A percentile compares a stretch with the other conserved stretches of the same genome.
phyloP scores from a whole-genome alignment of 768 basidiomycete genomes.

The Leucocoprinus birnbaumii region DNA sequence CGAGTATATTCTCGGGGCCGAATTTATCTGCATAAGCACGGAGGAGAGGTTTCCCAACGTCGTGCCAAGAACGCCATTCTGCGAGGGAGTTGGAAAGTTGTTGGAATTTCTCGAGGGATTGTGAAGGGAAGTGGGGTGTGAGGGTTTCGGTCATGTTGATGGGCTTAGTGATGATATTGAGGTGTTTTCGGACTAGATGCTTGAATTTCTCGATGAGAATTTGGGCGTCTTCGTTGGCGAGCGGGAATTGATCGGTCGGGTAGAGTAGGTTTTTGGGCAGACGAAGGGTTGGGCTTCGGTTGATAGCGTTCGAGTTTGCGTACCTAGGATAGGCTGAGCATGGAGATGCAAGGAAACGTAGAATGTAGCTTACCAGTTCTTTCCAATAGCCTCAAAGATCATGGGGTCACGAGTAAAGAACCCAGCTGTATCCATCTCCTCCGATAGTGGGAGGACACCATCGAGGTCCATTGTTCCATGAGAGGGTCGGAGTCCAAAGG shows the following conservation, averaged over 20 bases:
- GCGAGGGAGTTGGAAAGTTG: slow-evolving; percentile 28
- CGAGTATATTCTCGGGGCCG: slow-evolving; percentile 17
- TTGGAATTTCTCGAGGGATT: slow-evolving; percentile 26
- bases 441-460: slow-evolving; percentile 32
- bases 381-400: slow-evolving; percentile 25
- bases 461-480: slow-evolving; percentile 28
- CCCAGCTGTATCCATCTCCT: slow-evolving; percentile 38
- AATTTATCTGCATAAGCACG: slow-evolving; percentile 20
- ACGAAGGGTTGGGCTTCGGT: slow-evolving; percentile 19
- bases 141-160: slow-evolving; percentile 28
- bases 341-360: background rate
- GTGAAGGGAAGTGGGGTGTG: slow-evolving; percentile 26
- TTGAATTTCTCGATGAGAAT: slow-evolving; percentile 27
- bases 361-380: slow-evolving; percentile 23
- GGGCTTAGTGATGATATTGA: slow-evolving; percentile 22
- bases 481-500: slow-evolving; percentile 33
- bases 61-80: slow-evolving; percentile 33
- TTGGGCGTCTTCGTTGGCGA: slow-evolving; percentile 28
- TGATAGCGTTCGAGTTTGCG: slow-evolving; percentile 24
- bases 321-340: slow-evolving; percentile 22
- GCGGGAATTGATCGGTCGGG: slow-evolving; percentile 33
- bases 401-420: slow-evolving; percentile 32
- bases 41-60: slow-evolving; percentile 30
- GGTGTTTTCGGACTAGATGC: slow-evolving; percentile 19
- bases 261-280: slow-evolving; percentile 30